Evolutionary conservation across 2,329 filamentous ascomycete species (phyloP), one percentile per base, ranked within the genome.

Genomic region (Penicillium freii): DNA sequence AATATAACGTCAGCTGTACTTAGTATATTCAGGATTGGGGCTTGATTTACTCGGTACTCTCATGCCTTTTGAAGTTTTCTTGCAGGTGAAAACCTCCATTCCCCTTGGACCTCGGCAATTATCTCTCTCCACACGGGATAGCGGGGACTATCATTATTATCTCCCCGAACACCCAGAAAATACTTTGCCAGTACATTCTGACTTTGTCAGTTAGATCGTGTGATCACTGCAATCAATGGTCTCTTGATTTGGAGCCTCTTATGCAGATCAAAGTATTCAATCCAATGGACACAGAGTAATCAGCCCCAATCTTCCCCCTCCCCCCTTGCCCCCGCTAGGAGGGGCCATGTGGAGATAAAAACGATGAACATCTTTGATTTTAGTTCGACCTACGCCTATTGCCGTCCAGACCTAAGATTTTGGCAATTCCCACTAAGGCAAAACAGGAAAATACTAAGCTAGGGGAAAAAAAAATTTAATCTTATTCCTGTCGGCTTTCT

Each of bases 371-470:
- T 13, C 51, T 43, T 1, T 43, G 17, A 10, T 25, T 44, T 38
- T 38, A 54, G 11, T 40, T 48, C 34, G 27, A 25, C 19, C 17
- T 23, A 38, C 21, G 39, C 31, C n/a, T 15, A 36, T 51, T 40
- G 19, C 23, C 15, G 21, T 29, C 21, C 10, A 34, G 29, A 13
- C 31, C 31, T 13, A 21, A 55, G 39, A 51, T 29, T 54, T 23
- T 40, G 11, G 7, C 39, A 5, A 39, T 23, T 42, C 39, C 38
- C 49, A 31, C 51, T 54, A 48, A 47, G 4, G 19, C 44, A 2
- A 54, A 54, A 34, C 43, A 54, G 47, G 47, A 56, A 55, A 56
- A 44, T 42, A 33, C 29, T 44, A 40, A 38, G 29, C 23, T 44
- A 23, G 29, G 21, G 5, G 51, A 45, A 48, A 54, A 51, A 48